phyloP scores from a whole-genome alignment of 2,329 filamentous ascomycete genomes.

The Rugonectria rugulosa region DNA sequence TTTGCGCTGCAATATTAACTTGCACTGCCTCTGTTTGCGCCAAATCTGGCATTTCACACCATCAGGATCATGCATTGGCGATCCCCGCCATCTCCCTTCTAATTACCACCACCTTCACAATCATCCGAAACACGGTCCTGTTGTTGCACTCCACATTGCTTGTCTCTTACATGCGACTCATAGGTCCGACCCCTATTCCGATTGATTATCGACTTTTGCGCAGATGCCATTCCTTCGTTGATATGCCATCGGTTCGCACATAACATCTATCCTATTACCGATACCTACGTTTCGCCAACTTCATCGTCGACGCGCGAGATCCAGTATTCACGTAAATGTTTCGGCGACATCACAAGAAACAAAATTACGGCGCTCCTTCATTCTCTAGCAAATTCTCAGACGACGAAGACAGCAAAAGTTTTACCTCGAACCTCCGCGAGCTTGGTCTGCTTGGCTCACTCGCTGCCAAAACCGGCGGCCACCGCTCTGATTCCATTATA shows the following conservation, averaged over 20 bases:
- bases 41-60: constrained; percentile 26
- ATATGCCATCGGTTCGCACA: constrained; percentile 14
- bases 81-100: constrained; percentile 26
- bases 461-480: constrained; percentile 29
- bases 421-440: constrained; percentile 39
- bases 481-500: constrained; percentile 38
- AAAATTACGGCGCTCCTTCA: constrained; percentile 35
- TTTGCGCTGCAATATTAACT: constrained; percentile 15
- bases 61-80: constrained; percentile 31
- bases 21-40: constrained; percentile 4
- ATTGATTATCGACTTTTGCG: constrained; percentile 2
- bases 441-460: constrained; percentile 41
- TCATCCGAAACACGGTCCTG: constrained; percentile 26
- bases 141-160: constrained; percentile 15
- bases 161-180: constrained; percentile 17
- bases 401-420: constrained; percentile 33
- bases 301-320: constrained; percentile 19
- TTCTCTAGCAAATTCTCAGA: constrained; percentile 26
- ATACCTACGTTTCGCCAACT: constrained; percentile 6
- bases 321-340: constrained; percentile 47
- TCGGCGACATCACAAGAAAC: constrained; percentile 44
- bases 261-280: constrained; percentile 5
- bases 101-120: constrained; percentile 24
- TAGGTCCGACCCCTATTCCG: constrained; percentile 15
- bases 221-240: constrained; percentile 13